Percentiles rank a stretch among this genome's conserved stretches.
These are phyloP conservation scores for Cyberlindnera bimundalis DNA, from an alignment of 805 yeast genomes.

Conservation along the genomic window DNA sequence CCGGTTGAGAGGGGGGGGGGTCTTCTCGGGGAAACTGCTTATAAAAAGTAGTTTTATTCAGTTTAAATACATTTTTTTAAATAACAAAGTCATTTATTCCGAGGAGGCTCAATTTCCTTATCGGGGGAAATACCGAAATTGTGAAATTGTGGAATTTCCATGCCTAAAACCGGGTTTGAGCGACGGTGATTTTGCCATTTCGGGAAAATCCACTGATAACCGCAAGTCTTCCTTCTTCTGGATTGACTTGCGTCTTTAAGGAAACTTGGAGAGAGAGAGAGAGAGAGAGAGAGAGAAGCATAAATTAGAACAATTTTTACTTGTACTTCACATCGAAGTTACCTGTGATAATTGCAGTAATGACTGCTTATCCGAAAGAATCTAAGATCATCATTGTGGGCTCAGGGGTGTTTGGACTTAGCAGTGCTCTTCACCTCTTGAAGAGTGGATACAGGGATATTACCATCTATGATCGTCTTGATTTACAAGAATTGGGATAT, in stretches of 20 bases:
- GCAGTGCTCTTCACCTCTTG: conserved; percentile 41
- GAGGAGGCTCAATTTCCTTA: too few relatives aligned
- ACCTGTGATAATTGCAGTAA: not conserved
- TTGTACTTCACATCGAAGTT: too few relatives aligned
- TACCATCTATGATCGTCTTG: conserved; percentile 37
- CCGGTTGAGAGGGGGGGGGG: too few relatives aligned
- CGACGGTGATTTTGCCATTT: not conserved
- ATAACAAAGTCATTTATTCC: too few relatives aligned
- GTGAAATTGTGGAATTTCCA: too few relatives aligned
- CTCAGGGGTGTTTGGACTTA: conserved; percentile 47
- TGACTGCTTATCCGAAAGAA: conserved; percentile 2
- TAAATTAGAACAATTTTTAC: too few relatives aligned
- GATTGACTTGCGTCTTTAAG: not conserved
- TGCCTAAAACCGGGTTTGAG: not conserved
- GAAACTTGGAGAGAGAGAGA: not conserved
- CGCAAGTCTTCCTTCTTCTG: not conserved
- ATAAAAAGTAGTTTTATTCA: too few relatives aligned
- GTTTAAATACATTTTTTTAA: too few relatives aligned
- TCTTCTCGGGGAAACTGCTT: too few relatives aligned
- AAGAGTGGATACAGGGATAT: conserved; percentile 36
- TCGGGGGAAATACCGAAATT: too few relatives aligned
- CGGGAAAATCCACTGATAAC: conserved; percentile 4
- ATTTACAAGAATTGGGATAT: conserved; percentile 28
- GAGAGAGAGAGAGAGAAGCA: not conserved
- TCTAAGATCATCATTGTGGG: conserved; percentile 40